Evolutionary conservation across 306 rosid species (phyloP).

Genomic region (Prunus armeniaca): DNA sequence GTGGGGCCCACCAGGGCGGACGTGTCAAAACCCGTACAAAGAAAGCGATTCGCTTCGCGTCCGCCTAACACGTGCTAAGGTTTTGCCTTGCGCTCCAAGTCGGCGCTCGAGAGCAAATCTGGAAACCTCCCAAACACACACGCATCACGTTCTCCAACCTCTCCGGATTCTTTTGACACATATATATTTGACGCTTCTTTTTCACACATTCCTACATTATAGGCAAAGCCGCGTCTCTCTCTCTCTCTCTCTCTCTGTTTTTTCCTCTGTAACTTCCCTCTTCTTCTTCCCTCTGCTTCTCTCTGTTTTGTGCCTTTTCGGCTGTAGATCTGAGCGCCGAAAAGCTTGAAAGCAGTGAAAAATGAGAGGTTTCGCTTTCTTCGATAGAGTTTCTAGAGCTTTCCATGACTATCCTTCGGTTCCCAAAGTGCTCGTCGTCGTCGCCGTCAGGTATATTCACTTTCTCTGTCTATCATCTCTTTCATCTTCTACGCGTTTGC

Average conservation of each 20-base stretch:
- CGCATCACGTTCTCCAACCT: constrained; percentile 25
- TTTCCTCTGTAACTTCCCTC: not conserved
- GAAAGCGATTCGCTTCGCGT: not conserved
- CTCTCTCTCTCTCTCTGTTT: not conserved
- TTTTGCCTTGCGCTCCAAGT: constrained; percentile 46
- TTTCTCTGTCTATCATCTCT: not conserved
- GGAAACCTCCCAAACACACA: constrained; percentile 12
- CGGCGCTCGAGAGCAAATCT: constrained; percentile 9
- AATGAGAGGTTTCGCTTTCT: constrained; percentile 45
- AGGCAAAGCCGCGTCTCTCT: not conserved
- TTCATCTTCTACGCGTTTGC: not conserved
- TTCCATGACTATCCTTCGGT: constrained; percentile 49
- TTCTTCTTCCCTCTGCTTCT: constrained; percentile 3
- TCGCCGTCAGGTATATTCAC: constrained; percentile 60
- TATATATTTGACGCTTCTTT: not conserved
- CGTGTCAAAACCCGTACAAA: constrained; percentile 1
- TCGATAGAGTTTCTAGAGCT: constrained; percentile 43
- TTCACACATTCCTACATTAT: not conserved
- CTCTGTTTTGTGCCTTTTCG: constrained; percentile 2
- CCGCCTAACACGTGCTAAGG: constrained; percentile 25
- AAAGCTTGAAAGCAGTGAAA: not conserved
- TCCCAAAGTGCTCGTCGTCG: constrained; percentile 52
- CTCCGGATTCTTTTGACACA: constrained; percentile 19
- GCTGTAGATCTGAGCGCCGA: constrained; percentile 19
- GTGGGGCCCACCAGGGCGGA: not conserved